Conservation (phyloP, 2,329 filamentous ascomycete genomes). For the Lecanicillium sp. region DNA sequence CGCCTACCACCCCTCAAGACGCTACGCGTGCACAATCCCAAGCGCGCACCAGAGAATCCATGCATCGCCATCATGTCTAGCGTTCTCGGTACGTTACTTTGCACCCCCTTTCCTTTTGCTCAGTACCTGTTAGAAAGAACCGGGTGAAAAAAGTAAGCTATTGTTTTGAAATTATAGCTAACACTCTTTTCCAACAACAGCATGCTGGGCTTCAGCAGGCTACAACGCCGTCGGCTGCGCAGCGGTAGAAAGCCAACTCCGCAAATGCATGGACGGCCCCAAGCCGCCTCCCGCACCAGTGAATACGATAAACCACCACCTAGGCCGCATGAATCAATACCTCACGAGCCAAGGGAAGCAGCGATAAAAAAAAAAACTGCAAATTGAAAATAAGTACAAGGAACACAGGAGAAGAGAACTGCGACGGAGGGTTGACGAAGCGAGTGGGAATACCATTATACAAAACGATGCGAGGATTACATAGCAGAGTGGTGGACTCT, state of each 20-base stretch:
- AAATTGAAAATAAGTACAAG: too few relatives aligned
- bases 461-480: too few relatives aligned
- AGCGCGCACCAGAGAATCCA: conserved; percentile 39
- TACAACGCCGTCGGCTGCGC: conserved; percentile 54
- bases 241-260: conserved; percentile 50
- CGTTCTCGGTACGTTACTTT: conserved; percentile 40
- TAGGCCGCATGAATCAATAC: conserved; percentile 66
- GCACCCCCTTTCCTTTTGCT: background rate
- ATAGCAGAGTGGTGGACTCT: too few relatives aligned
- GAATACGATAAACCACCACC: conserved; percentile 89
- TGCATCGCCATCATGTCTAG: conserved; percentile 49
- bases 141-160: too few relatives aligned
- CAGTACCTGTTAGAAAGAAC: background rate
- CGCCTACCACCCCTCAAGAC: conserved; percentile 48
- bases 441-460: background rate
- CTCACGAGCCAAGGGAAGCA: conserved; percentile 43
- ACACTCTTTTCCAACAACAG: conserved; percentile 30
- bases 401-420: too few relatives aligned
- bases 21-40: conserved; percentile 46
- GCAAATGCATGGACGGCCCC: conserved; percentile 72
- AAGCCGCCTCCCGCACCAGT: conserved; percentile 39
- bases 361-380: conserved; percentile 17
- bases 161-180: too few relatives aligned
- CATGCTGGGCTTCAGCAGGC: conserved; percentile 77
- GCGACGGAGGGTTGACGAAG: too few relatives aligned